A percentile compares a stretch with the other conserved stretches of the same genome.
Conservation (phyloP, 2,329 filamentous ascomycete genomes). For the Fusarium anthophilum region DNA sequence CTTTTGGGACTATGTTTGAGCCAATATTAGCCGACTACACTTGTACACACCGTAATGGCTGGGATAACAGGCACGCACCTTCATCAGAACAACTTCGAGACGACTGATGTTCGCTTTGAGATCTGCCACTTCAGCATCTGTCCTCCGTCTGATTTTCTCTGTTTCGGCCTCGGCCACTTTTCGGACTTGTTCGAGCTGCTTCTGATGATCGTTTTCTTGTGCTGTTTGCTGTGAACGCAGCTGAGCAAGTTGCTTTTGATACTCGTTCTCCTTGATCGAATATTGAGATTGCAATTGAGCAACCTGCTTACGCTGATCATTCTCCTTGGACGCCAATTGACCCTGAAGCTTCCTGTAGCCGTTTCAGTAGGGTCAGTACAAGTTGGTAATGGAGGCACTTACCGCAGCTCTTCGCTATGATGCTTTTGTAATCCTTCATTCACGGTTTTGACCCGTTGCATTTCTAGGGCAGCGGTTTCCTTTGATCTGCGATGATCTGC, state of each 20-base stretch:
- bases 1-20: conserved; percentile 61
- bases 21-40: not conserved
- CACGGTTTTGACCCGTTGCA: conserved; percentile 63
- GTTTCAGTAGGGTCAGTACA: conserved; percentile 21
- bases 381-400: conserved; percentile 39
- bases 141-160: conserved; percentile 58
- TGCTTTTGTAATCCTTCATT: conserved; percentile 76
- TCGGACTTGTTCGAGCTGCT: conserved; percentile 56
- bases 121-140: conserved; percentile 71
- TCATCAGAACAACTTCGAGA: conserved; percentile 70
- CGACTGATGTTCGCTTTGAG: conserved; percentile 68
- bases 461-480: conserved; percentile 59
- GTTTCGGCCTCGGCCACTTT: conserved; percentile 60
- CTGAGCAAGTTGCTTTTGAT: conserved; percentile 41
- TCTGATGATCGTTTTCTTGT: conserved; percentile 49
- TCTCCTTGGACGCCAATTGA: conserved; percentile 44
- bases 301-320: conserved; percentile 45
- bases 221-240: conserved; percentile 32
- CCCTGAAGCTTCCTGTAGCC: conserved; percentile 44
- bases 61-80: conserved; percentile 51
- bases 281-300: conserved; percentile 45
- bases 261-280: conserved; percentile 38
- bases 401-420: conserved; percentile 73
- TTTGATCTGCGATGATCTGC: conserved; percentile 74
- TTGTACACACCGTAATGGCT: not conserved